Evolutionary conservation across 1,284 basidiomycete species (phyloP).

Genomic region (Rhodofomes roseus): DNA sequence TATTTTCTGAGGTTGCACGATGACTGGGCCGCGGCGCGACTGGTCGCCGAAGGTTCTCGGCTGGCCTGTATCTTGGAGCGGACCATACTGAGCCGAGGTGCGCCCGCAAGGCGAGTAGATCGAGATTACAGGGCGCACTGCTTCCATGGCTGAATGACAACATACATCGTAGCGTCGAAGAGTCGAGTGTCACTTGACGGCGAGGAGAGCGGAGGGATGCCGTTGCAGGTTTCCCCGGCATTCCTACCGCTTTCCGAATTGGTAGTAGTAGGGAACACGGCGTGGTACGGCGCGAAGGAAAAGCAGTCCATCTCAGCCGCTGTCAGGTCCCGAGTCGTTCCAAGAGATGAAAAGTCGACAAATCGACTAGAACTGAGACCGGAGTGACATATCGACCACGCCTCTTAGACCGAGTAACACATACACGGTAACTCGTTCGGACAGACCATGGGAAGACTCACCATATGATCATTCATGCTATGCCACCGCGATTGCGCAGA

Average conservation of each 20-base stretch:
- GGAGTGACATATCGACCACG: background rate
- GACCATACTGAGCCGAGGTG: background rate
- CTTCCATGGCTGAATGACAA: background rate
- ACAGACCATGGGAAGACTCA: background rate
- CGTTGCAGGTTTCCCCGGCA: background rate
- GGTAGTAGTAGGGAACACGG: background rate
- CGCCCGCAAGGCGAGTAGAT: background rate
- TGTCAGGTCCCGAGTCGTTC: too few species aligned
- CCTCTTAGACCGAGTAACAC: background rate
- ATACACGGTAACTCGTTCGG: background rate
- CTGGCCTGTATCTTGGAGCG: background rate
- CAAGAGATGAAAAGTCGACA: background rate
- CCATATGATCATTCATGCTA: background rate
- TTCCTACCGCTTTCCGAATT: background rate
- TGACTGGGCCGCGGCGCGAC: background rate
- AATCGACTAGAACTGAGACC: background rate
- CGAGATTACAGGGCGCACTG: background rate
- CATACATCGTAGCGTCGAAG: background rate
- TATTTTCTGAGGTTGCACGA: background rate
- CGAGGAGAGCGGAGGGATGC: too few species aligned
- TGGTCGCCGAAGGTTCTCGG: background rate
- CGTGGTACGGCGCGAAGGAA: too few species aligned
- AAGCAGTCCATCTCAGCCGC: too few species aligned
- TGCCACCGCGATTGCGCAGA: background rate
- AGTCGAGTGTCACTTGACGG: background rate